These are phyloP conservation scores for Xylariaceae sp. DNA, from an alignment of 2,329 filamentous ascomycete species.

Conservation along the genomic window DNA sequence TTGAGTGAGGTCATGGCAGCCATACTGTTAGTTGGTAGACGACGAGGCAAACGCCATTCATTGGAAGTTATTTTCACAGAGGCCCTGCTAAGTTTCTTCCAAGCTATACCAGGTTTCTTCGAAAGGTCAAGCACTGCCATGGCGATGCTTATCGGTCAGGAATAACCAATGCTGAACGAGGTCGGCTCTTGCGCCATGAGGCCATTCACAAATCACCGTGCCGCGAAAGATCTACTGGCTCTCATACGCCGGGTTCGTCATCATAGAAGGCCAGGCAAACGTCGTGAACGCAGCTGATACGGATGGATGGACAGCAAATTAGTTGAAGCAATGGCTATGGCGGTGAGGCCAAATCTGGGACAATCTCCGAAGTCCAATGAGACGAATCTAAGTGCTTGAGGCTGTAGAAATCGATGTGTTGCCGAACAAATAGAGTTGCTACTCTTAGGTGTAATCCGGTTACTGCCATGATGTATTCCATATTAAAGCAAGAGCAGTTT, in stretches of 20 bases:
- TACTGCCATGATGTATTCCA: not conserved
- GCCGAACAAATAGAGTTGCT: not conserved
- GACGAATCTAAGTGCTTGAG: not conserved
- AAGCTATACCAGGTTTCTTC: too few species aligned
- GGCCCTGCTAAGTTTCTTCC: too few species aligned
- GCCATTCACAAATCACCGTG: not conserved
- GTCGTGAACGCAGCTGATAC: not conserved
- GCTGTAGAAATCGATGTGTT: not conserved
- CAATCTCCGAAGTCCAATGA: not conserved
- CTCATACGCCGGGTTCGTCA: not conserved
- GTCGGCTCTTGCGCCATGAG: not conserved
- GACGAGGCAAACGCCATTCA: too few species aligned
- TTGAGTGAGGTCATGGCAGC: too few species aligned
- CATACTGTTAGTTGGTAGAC: too few species aligned
- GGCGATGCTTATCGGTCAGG: not conserved
- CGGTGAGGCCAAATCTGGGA: slow-evolving; percentile 2
- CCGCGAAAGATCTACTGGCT: not conserved
- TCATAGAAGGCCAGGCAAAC: not conserved
- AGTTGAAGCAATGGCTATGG: slow-evolving; percentile 1
- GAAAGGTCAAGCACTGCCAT: slow-evolving; percentile 9
- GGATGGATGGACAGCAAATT: not conserved
- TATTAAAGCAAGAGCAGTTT: not conserved
- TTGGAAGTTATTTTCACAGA: too few species aligned
- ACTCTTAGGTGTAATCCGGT: too few species aligned
- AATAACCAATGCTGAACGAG: not conserved